Percentiles rank a stretch among this genome's conserved stretches.
These are phyloP conservation scores for Leptographium lundbergii DNA, from an alignment of 2,329 filamentous ascomycete species.

Conservation along the genomic window DNA sequence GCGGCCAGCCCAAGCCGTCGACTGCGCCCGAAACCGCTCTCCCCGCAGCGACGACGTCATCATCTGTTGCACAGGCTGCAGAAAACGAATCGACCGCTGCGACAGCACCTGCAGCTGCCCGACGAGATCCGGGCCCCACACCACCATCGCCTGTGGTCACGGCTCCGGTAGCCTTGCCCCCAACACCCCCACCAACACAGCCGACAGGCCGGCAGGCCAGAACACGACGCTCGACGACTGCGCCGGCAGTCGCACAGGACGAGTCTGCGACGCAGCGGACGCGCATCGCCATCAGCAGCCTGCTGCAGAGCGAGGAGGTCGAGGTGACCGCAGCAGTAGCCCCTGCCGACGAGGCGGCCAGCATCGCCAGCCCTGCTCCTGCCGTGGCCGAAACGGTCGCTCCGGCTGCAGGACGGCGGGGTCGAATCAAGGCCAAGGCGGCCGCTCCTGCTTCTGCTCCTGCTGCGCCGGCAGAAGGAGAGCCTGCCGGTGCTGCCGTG, in stretches of 20 bases:
- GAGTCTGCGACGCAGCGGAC: not conserved
- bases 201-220: not conserved
- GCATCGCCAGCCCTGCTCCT: too few species aligned
- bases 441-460: too few species aligned
- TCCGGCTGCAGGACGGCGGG: not conserved
- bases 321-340: not conserved
- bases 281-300: conserved; percentile 9
- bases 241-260: not conserved
- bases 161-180: not conserved
- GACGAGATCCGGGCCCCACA: not conserved
- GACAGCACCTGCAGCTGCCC: not conserved
- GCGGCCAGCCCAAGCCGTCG: too few species aligned
- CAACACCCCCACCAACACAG: not conserved
- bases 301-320: not conserved
- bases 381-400: too few species aligned
- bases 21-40: too few species aligned
- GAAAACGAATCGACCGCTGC: too few species aligned
- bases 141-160: not conserved
- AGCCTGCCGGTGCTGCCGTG: not conserved
- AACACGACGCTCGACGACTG: not conserved
- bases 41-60: too few species aligned
- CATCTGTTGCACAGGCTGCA: too few species aligned
- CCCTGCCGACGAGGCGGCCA: not conserved
- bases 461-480: too few species aligned
- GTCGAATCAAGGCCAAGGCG: not conserved